A percentile compares a stretch with the other conserved stretches of the same genome.
These are phyloP conservation scores for Pythium graminicola DNA, from an alignment of 352 stramenopile genomes.

Conservation along the genomic window DNA sequence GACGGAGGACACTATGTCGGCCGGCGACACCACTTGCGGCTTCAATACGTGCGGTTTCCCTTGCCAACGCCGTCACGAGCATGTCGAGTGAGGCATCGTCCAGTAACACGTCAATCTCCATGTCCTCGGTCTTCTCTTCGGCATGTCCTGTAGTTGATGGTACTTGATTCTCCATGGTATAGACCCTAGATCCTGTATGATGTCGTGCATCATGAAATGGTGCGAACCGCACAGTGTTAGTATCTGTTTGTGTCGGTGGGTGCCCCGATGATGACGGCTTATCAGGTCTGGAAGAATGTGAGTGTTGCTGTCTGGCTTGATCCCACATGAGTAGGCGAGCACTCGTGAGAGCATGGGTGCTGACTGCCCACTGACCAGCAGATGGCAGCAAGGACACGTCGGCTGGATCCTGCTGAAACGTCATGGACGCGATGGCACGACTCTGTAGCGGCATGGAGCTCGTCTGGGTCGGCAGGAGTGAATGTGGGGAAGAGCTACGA, in stretches of 20 bases:
- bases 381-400: conserved; percentile 2
- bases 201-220: conserved; percentile 9
- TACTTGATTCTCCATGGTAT: background rate
- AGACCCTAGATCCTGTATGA: background rate
- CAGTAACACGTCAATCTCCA: conserved; percentile 21
- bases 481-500: no score
- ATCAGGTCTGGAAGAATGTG: no score
- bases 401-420: background rate
- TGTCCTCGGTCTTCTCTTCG: conserved; percentile 8
- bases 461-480: conserved; percentile 11
- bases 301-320: conserved; percentile 7
- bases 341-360: background rate
- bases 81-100: conserved; percentile 25
- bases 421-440: background rate
- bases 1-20: background rate
- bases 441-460: conserved; percentile 5
- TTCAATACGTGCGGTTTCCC: conserved; percentile 16
- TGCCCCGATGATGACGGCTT: background rate
- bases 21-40: background rate
- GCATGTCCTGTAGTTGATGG: background rate
- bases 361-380: conserved; percentile 1
- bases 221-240: background rate
- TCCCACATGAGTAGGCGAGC: conserved; percentile 11
- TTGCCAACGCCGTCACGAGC: conserved; percentile 19
- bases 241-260: background rate